Evolutionary conservation across 257 asterid genomes (phyloP).

Genomic region (Echites panduratus): DNA sequence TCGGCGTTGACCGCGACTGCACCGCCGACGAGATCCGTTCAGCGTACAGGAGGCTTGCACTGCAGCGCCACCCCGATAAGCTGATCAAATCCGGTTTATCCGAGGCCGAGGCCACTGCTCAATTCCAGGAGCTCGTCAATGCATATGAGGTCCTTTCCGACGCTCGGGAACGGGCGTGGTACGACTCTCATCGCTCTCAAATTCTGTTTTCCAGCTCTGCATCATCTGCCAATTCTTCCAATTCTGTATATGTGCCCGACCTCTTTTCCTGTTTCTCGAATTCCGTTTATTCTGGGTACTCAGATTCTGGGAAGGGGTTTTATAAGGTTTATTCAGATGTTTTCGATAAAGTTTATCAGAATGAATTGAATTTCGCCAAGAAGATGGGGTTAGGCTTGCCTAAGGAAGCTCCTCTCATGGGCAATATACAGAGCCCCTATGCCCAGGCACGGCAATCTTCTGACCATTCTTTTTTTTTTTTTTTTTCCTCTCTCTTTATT

Average conservation of each 20-base stretch:
- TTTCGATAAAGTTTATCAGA: slow-evolving; percentile 59
- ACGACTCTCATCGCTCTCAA: slow-evolving; percentile 91
- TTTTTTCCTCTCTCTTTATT: no score
- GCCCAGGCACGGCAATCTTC: slow-evolving; percentile 43
- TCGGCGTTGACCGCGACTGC: slow-evolving; percentile 60
- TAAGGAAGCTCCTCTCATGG: slow-evolving; percentile 82
- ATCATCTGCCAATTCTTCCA: slow-evolving; percentile 25
- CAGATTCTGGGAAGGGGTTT: slow-evolving; percentile 79
- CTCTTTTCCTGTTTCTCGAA: slow-evolving; percentile 74
- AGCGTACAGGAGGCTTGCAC: slow-evolving; percentile 78
- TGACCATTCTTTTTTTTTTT: not conserved
- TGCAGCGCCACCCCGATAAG: slow-evolving; percentile 99
- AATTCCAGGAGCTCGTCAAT: slow-evolving; percentile 88
- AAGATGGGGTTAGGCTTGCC: slow-evolving; percentile 58
- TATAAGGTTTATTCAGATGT: slow-evolving; percentile 76
- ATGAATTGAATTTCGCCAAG: slow-evolving; percentile 60
- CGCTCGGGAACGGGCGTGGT: slow-evolving; percentile 84
- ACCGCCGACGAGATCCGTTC: slow-evolving; percentile 81
- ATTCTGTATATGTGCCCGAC: slow-evolving; percentile 47
- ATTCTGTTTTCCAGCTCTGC: slow-evolving; percentile 58
- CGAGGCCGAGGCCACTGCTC: slow-evolving; percentile 85
- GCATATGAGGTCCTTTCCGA: slow-evolving; percentile 95
- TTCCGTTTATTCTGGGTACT: slow-evolving; percentile 72
- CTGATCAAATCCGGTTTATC: slow-evolving; percentile 69
- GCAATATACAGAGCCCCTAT: slow-evolving; percentile 77